Base-by-base conservation (phyloP, 2,329 filamentous ascomycete species). In the Didymella segeticola region DNA sequence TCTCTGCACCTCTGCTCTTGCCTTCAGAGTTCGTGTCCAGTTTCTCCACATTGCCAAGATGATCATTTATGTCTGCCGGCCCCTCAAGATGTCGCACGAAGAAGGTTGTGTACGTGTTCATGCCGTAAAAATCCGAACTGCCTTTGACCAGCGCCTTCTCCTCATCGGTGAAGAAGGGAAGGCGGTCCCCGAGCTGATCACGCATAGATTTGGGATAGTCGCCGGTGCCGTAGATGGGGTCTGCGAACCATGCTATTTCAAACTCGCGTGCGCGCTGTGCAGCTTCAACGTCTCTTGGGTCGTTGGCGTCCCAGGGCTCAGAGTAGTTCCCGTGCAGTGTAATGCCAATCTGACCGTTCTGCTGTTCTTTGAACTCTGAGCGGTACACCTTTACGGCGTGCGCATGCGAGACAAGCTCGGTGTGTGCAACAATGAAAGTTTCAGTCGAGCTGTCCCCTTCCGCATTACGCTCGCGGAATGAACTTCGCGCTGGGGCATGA, bases 71-170 rank as follows among this genome's bases (percentile, higher is more conserved):
- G 29, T 76, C 75, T 7, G 76, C 23, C 64, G 69, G n/a, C 53
- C 66, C 27, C 67, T 70, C 12, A 17, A 69, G 70, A 53, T 78
- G 73, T 5, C 63, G 67, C 12, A 76, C 66, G 27, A 69, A 78
- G 36, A 77, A 77, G 0, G 75, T 70, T 0, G 75, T 76, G 62
- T 79, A 79, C 12, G 74, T 77, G 58, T 79, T 78, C 74, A 78
- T 78, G 25, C 76, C 77, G 43, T 78, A 78, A 20, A 71, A 70
- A 14, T 61, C 59, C 5, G 41, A 45, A 29, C 53, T 57, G 5
- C 56, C 56, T 29, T 41, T 67, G 5, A 78, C 64, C 6, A 78
- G 63, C n/a, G 56, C 66, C 48, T 70, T 72, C 58, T 78, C 76
- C 49, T 77, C 75, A 12, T 68, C 64, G 0, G 75, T 78, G 45